Evolutionary conservation across 306 rosid species (phyloP), one percentile per base, ranked within the genome.

Genomic region (Aeschynomene evenia): DNA sequence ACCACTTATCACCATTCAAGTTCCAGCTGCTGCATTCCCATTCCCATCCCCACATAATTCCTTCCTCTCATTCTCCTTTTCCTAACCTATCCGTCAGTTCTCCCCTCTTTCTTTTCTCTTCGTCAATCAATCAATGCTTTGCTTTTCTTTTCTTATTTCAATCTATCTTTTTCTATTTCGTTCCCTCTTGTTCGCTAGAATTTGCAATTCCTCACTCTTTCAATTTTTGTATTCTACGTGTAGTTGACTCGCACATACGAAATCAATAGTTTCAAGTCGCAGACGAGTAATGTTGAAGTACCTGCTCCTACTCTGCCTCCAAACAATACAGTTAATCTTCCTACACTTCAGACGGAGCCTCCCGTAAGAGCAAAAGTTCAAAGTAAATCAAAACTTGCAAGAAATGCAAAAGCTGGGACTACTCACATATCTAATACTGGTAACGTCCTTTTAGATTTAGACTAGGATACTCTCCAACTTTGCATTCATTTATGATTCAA

Each of bases 241-340:
- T 80, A 87, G 92, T 60, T 75, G 76, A 66, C 20, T 55, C 89
- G 76, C 76, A 65, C 34, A 48, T 72, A 60, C 42, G 83, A 70
- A 74, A 20, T 33, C 36, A 63, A 72, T 69, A 55, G 72, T 42
- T 28, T 61, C 48, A 82, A 29, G 75, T 62, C 75, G 51, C 68
- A 66, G 67, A 53, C 66, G 19, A 22, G 79, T 42, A 68, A 73
- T 18, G 28, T 18, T 26, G 71, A 75, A 63, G 79, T 53, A 42
- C n/a, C n/a, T n/a, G 61, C 54, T 53, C 70, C 75, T 3, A 58
- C 18, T 24, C 69, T 10, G 48, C 67, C 16, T 24, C 71, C 8
- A 42, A 70, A 42, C 75, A 74, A 62, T 26, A 16, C 71, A 15
- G 56, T 56, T 72, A 70, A 72, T 55, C 76, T 55, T 48, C 55